These are phyloP conservation scores for Daedaleopsis nitida DNA, from an alignment of 768 basidiomycete genomes.

Conservation along the genomic window DNA sequence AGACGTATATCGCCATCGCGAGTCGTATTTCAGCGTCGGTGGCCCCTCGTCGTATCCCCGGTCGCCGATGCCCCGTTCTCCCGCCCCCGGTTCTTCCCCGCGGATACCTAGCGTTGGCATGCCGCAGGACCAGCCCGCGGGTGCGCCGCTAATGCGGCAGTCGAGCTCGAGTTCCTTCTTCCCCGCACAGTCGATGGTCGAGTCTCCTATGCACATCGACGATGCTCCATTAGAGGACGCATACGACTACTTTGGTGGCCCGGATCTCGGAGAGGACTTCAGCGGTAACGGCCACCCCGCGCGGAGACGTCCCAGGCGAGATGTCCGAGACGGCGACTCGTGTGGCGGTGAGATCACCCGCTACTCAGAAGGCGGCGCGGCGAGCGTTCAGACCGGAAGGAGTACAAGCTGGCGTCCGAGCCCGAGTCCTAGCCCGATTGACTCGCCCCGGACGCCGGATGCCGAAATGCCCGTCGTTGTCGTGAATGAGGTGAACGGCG, in stretches of 20 bases:
- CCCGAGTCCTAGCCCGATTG: slow-evolving; percentile 6
- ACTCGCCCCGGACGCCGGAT: slow-evolving; percentile 6
- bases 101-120: slow-evolving; percentile 25
- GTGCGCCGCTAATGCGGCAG: slow-evolving; percentile 11
- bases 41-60: slow-evolving; percentile 21
- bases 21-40: slow-evolving; percentile 39
- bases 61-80: slow-evolving; percentile 15
- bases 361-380: slow-evolving; percentile 27
- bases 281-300: slow-evolving; percentile 8
- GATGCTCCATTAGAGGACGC: slow-evolving; percentile 45
- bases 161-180: slow-evolving; percentile 28
- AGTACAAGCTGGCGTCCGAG: slow-evolving; percentile 17
- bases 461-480: slow-evolving; percentile 33
- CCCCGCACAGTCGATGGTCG: slow-evolving; percentile 10
- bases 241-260: slow-evolving; percentile 62
- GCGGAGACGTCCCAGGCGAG: slow-evolving; percentile 9
- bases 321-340: slow-evolving; percentile 20
- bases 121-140: slow-evolving; percentile 7
- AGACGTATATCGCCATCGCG: slow-evolving; percentile 38
- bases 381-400: slow-evolving; percentile 28
- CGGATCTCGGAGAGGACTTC: slow-evolving; percentile 57
- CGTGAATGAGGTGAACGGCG: slow-evolving; percentile 36
- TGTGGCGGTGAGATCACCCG: slow-evolving; percentile 10
- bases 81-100: slow-evolving; percentile 18
- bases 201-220: slow-evolving; percentile 26